Base-by-base conservation (phyloP, 768 basidiomycete species). In the Lactifluus piperatus region DNA sequence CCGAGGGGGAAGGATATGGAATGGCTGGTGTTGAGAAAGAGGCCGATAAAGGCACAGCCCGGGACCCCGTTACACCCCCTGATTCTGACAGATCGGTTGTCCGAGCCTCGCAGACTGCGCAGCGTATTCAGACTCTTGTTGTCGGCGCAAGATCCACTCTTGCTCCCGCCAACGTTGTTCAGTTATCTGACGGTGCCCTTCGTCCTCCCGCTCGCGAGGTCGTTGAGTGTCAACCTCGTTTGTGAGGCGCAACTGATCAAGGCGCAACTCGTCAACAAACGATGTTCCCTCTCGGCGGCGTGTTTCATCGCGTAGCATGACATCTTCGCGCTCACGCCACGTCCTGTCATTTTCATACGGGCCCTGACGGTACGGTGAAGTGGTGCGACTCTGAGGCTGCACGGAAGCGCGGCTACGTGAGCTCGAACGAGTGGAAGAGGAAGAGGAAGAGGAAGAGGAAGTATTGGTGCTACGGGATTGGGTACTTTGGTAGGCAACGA, bases 141-240 rank as follows among this genome's bases (percentile, higher is more conserved):
- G 85, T 51, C 85, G 74, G 44, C 73, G 74, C 7, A 74, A 57
- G 57, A 86, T 82, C 0, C 77, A 82, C 10, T 82, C 81, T 56
- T 83, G 79, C 57, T 85, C 81, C 49, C 74, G 73, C 56, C 71
- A 74, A 56, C 78, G 72, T 64, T 76, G 76, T 58, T 76, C 71
- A 58, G 73, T 72, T 0, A 63, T 64, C 60, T 76, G 72, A 53
- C 73, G 67, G 51, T 74, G 68, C 22, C 71, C 45, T 56, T 70
- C 68, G n/a, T 72, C 67, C 57, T 61, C 60, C 26, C 50, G 26
- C 14, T 56, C 60, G n/a, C 37, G 54, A 41, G 64, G 65, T 57
- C 66, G 29, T 51, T 62, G 43, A 22, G 30, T 60, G 62, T 66
- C 71, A 65, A 54, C 67, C 66, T 51, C 67, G 58, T 37, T 50